A percentile compares a stretch with the other conserved stretches of the same genome.
Conservation (phyloP, 352 stramenopile species). For the Globisporangium cystogenes region DNA sequence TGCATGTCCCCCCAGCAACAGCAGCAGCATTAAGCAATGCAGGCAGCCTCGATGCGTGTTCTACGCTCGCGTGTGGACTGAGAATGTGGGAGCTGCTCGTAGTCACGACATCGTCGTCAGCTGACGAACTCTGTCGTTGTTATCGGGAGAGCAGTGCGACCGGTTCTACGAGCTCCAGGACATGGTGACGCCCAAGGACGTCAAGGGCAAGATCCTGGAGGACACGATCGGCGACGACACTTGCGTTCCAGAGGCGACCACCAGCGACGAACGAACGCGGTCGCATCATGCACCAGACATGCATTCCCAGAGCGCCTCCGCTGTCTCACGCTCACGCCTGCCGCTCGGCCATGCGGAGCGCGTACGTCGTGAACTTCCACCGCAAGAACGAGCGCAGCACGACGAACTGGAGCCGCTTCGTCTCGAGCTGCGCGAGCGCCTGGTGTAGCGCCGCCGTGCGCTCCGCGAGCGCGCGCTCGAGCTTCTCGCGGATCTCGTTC, state of each 20-base stretch:
- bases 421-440: slow-evolving; percentile 17
- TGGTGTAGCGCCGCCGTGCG: slow-evolving; percentile 15
- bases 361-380: slow-evolving; percentile 27
- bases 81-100: no score
- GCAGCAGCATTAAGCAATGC: neutral
- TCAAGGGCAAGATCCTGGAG: slow-evolving; percentile 97
- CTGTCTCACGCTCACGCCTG: neutral
- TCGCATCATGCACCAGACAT: neutral
- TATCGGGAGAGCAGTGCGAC: slow-evolving; percentile 66
- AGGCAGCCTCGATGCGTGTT: no score
- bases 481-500: slow-evolving; percentile 23
- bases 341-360: slow-evolving; percentile 10
- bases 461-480: slow-evolving; percentile 22
- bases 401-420: slow-evolving; percentile 29
- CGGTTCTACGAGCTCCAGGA: slow-evolving; percentile 96
- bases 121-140: no score
- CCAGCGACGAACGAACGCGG: neutral
- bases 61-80: no score
- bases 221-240: slow-evolving; percentile 96
- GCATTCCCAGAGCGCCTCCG: neutral
- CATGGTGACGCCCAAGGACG: slow-evolving; percentile 97
- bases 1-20: neutral
- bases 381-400: slow-evolving; percentile 33
- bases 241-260: no score
- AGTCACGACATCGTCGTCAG: no score